Base-by-base conservation (phyloP, 495 filamentous ascomycete species). In the Talaromyces trachyspermus region DNA sequence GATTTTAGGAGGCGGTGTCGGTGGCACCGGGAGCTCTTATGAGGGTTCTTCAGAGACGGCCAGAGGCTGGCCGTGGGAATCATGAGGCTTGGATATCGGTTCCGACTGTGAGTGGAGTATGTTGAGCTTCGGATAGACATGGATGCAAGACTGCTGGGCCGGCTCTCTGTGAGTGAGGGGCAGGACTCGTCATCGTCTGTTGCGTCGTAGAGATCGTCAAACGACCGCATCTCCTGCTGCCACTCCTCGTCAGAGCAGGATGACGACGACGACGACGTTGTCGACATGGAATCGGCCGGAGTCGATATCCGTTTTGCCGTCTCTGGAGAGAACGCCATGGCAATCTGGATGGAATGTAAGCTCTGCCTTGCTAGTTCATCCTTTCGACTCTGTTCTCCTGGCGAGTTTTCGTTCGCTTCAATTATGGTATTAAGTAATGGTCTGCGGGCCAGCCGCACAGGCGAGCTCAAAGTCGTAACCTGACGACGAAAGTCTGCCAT, bases 151-250 rank as follows among this genome's bases (percentile, higher is more conserved):
- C 66, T 70, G 27, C 61, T 66, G 7, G 63, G 70, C 22, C 69
- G 64, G 43, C 45, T 54, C 32, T 52, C 45, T 9, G 68, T 61
- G 25, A 63, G 56, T 17, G 72, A 72, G 36, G 67, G 62, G 54
- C 60, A 71, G 40, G 75, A 58, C 5, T 83, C 77, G 36, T 94
- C 88, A 44, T 85, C 79, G 36, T 85, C 81, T 6, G 85, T 87
- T 25, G 86, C 74, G 61, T 95, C 88, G 55, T 95, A 94, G 17
- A 95, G 64, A 49, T 92, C 88, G 57, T 92, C 88, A 58, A 89
- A 90, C 25, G 65, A 54, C 60, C 65, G 50, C 71, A 76, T 61
- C 54, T 67, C 66, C 47, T 65, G 57, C 48, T 70, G 65, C 68
- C 69, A 71, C 53, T 72, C 69, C 22, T 53, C 57, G 50, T 72